phyloP scores from a whole-genome alignment of 345 rosid species.

The Garcia nutans region DNA sequence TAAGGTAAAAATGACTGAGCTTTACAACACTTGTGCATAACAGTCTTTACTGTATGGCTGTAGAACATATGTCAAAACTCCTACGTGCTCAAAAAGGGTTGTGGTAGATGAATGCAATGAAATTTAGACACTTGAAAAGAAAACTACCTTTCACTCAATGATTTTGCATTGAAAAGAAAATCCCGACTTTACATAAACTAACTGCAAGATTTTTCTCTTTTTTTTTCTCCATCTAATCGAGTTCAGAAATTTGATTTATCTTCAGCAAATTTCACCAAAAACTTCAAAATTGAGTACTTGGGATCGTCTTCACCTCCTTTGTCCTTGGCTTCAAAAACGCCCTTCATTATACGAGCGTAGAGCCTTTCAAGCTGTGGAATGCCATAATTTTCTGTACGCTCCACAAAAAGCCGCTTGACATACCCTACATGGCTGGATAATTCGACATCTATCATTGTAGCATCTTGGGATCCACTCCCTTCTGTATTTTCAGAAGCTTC shows the following conservation, averaged over 20 bases:
- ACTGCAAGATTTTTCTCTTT: slow-evolving; percentile 23
- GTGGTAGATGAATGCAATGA: not conserved
- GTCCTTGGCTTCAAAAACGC: slow-evolving; percentile 54
- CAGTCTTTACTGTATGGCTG: too few relatives aligned
- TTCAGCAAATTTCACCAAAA: slow-evolving; percentile 71
- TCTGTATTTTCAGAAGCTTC: slow-evolving; percentile 25
- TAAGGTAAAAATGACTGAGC: not conserved
- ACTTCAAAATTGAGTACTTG: slow-evolving; percentile 78
- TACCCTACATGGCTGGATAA: slow-evolving; percentile 40
- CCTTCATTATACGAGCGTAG: slow-evolving; percentile 72
- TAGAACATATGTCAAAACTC: too few relatives aligned
- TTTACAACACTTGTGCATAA: not conserved
- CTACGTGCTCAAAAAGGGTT: not conserved
- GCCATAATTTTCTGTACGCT: slow-evolving; percentile 53
- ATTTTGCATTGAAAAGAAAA: slow-evolving; percentile 44
- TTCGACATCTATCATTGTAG: slow-evolving; percentile 43
- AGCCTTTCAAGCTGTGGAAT: slow-evolving; percentile 90
- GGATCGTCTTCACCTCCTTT: slow-evolving; percentile 44
- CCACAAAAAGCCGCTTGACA: slow-evolving; percentile 47
- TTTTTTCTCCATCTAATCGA: slow-evolving; percentile 1
- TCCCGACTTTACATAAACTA: slow-evolving; percentile 60
- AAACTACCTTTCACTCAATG: slow-evolving; percentile 28
- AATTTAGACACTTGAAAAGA: not conserved
- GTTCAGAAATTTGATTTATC: slow-evolving; percentile 65
- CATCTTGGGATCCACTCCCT: slow-evolving; percentile 31